Evolutionary conservation across 257 asterid species (phyloP).

Genomic region (Capsicum rhomboideum): DNA sequence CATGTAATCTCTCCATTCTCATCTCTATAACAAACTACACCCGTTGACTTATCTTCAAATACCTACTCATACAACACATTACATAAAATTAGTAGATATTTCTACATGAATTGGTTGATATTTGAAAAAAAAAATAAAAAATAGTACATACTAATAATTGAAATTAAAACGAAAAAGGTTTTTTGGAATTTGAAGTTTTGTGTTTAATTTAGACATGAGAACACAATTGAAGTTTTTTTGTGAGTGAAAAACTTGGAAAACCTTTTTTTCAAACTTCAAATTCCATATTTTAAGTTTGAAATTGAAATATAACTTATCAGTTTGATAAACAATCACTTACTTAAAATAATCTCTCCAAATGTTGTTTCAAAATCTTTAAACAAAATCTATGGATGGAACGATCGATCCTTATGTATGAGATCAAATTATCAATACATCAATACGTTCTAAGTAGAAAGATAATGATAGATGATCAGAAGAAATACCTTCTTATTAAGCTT

Average conservation of each 20-base stretch:
- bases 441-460: background rate
- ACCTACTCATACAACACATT: background rate
- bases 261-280: background rate
- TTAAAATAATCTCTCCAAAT: background rate
- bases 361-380: background rate
- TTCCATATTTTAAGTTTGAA: background rate
- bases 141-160: background rate
- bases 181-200: background rate
- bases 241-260: background rate
- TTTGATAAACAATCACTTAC: background rate
- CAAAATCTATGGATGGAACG: background rate
- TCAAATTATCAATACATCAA: background rate
- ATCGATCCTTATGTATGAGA: background rate
- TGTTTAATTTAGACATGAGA: background rate
- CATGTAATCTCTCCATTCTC: slow-evolving; percentile 20
- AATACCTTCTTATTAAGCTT: background rate
- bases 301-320: background rate
- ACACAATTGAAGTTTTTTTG: background rate
- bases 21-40: slow-evolving; percentile 19
- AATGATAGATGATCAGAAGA: background rate
- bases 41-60: slow-evolving; percentile 17
- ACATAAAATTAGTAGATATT: background rate
- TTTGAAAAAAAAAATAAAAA: background rate
- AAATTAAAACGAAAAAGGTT: background rate
- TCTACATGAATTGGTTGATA: background rate